Conservation (phyloP, 2,329 filamentous ascomycete genomes). For the Neurospora sp. region DNA sequence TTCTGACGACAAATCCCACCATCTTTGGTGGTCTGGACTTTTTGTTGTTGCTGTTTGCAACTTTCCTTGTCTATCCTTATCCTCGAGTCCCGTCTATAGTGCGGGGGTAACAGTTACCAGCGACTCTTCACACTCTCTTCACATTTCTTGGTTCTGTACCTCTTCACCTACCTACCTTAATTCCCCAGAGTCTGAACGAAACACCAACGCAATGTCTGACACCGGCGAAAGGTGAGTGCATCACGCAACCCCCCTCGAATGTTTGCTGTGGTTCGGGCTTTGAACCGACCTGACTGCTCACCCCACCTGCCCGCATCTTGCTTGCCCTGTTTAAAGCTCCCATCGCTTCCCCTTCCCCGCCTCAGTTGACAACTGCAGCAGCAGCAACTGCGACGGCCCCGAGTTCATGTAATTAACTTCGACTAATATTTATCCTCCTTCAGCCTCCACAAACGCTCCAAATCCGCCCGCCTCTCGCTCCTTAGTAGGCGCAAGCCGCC, state of each 20-base stretch:
- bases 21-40: not conserved
- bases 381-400: not conserved
- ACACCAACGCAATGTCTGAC: not conserved
- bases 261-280: not conserved
- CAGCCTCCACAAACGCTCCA: conserved; percentile 41
- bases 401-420: not conserved
- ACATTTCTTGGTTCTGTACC: not conserved
- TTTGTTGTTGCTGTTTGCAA: not conserved
- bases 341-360: not conserved
- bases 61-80: not conserved
- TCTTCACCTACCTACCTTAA: not conserved
- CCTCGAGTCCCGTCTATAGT: not conserved
- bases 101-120: not conserved
- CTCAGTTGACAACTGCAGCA: not conserved
- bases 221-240: not conserved
- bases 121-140: not conserved
- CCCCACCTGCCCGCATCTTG: not conserved
- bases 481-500: conserved; percentile 38
- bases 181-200: not conserved
- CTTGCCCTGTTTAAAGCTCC: not conserved
- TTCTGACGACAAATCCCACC: not conserved
- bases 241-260: not conserved
- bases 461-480: conserved; percentile 43
- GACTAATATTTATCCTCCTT: not conserved
- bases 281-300: not conserved